Evolutionary conservation across 257 asterid genomes (phyloP).

Genomic region (Solanum arcanum): DNA sequence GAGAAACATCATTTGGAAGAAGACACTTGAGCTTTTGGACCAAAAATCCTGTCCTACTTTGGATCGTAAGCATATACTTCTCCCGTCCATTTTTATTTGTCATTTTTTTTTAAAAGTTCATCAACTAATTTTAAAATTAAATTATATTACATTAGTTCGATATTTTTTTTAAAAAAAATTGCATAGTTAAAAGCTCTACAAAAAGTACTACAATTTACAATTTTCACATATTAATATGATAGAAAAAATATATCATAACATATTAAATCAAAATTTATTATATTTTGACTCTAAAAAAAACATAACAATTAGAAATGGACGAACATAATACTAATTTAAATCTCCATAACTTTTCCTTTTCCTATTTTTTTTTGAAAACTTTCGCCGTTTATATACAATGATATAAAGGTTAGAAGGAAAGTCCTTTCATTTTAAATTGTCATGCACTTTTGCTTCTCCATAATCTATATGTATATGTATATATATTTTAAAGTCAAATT

Average conservation of each 20-base stretch:
- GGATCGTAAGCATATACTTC: slow-evolving; percentile 57
- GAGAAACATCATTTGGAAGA: slow-evolving; percentile 93
- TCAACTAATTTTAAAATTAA: too few species aligned
- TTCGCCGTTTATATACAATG: neutral
- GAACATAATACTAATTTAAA: neutral
- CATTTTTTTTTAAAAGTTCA: too few species aligned
- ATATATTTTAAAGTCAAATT: neutral
- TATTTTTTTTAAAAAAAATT: too few species aligned
- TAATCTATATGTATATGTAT: neutral
- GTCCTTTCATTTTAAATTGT: neutral
- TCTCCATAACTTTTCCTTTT: neutral
- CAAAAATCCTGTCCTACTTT: slow-evolving; percentile 55
- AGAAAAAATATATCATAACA: too few species aligned
- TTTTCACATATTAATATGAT: too few species aligned
- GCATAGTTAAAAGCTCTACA: too few species aligned
- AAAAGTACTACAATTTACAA: too few species aligned
- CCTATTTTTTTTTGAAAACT: neutral
- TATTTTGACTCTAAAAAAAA: too few species aligned
- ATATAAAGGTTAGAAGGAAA: neutral
- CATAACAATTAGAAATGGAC: too few species aligned
- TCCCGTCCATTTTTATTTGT: too few species aligned
- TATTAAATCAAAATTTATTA: too few species aligned
- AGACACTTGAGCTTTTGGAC: slow-evolving; percentile 88
- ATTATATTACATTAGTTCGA: too few species aligned
- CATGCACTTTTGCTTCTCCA: neutral